These are phyloP conservation scores for Lathyrus sativus DNA, from an alignment of 306 rosid species.

Conservation along the genomic window DNA sequence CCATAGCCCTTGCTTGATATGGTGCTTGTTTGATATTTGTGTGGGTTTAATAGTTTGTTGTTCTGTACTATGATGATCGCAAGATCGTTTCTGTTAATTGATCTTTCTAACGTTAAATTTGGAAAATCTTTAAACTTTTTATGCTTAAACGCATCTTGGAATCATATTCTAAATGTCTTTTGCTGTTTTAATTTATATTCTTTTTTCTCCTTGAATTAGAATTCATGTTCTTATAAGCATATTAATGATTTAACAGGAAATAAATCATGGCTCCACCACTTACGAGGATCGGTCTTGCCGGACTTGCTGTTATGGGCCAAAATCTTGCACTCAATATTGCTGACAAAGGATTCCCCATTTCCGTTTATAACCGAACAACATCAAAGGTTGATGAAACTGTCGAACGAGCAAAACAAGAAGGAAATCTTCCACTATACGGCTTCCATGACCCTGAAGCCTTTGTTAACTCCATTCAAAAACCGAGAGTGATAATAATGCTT, in stretches of 20 bases:
- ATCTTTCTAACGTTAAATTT: background rate
- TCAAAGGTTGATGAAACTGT: conserved; percentile 93
- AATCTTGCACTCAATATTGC: conserved; percentile 92
- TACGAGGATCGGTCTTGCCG: conserved; percentile 86
- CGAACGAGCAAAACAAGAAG: conserved; percentile 78
- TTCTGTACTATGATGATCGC: conserved; percentile 11
- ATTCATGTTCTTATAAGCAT: conserved; percentile 25
- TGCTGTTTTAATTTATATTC: background rate
- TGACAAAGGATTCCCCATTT: conserved; percentile 93
- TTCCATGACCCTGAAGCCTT: conserved; percentile 90
- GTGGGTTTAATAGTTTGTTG: background rate
- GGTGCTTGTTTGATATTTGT: conserved; percentile 10
- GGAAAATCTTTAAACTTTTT: background rate
- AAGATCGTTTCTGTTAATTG: background rate
- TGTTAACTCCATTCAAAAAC: conserved; percentile 78
- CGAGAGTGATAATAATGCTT: conserved; percentile 85
- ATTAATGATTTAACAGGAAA: conserved; percentile 48
- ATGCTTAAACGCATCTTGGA: background rate
- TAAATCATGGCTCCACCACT: conserved; percentile 63
- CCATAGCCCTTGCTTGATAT: conserved; percentile 24
- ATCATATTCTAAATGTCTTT: conserved; percentile 16
- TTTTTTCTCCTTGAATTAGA: conserved; percentile 13
- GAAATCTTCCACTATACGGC: conserved; percentile 82
- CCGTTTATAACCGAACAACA: conserved; percentile 84
- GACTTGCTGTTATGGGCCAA: conserved; percentile 96